Base-by-base conservation (phyloP, 1,139 yeast genomes). In the Protomyces gravidus region DNA sequence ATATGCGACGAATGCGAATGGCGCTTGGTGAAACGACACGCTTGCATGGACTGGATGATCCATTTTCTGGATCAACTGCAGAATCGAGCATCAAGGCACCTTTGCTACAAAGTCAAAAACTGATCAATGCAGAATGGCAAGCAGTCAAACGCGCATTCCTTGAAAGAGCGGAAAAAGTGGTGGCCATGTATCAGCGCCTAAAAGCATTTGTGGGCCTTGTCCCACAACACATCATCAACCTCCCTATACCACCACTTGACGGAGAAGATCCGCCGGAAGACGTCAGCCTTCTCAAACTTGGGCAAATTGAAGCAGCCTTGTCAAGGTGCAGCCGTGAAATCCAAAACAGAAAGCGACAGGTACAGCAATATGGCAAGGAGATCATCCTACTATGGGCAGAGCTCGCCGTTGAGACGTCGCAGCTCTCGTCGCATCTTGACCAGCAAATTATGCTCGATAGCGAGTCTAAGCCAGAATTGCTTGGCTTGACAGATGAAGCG, bases 401-500 rank as follows among this genome's bases (percentile, higher is more conserved):
- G 26, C 28, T 53, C 15, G 58, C 58, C 5, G 46, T 53, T 1
- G 58, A 53, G 21, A 46, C 50, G 0, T 19, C 28, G 5, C 9
- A 40, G n/a, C 30, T 53, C n/a, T 30, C 25, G 15, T 45, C 57
- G 1, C 33, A 53, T 6, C 39, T 28, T 13, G 58, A 53, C 27
- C 58, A 50, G 7, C 33, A 33, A 11, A 53, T 53, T 27, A n/a
- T 53, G 26, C 19, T 53, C 30, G 58, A 53, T 7, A 42, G 50
- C 5, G 51, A 68, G 47, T 62, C 65, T 1, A 59, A 61, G 11
- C 71, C 73, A 0, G 70, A 70, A 46, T 50, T 59, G 25, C 62
- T 71, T 26, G 74, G 74, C 2, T 65, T 68, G 11, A 61, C 61
- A 36, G 62, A 61, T 45, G 55, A 61, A 5, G 70, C 71, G 30